Evolutionary conservation across 768 basidiomycete species (phyloP).

Genomic region (Pleurotus tuber-regium): DNA sequence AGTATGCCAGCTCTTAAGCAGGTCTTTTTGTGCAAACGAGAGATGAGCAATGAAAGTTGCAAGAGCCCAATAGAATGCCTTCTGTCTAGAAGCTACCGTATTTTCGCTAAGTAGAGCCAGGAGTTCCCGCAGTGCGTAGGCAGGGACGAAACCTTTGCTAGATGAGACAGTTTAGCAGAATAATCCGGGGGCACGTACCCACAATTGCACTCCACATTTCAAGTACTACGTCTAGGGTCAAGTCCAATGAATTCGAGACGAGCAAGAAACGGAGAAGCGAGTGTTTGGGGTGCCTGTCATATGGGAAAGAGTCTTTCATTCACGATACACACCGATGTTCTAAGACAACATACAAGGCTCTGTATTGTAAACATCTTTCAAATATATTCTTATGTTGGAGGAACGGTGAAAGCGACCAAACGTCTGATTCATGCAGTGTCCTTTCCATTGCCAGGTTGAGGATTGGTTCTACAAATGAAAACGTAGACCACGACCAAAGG

Average conservation of each 20-base stretch:
- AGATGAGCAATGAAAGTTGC: conserved; percentile 60
- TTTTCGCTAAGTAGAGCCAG: conserved; percentile 45
- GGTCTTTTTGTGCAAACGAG: conserved; percentile 65
- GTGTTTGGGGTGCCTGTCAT: conserved; percentile 51
- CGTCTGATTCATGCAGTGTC: conserved; percentile 49
- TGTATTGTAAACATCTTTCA: conserved; percentile 57
- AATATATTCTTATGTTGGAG: conserved; percentile 70
- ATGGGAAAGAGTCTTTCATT: not conserved
- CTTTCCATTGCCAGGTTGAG: conserved; percentile 47
- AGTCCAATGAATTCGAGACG: conserved; percentile 65
- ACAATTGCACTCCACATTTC: conserved; percentile 60
- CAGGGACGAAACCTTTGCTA: conserved; percentile 56
- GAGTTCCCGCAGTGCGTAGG: conserved; percentile 64
- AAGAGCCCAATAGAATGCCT: conserved; percentile 58
- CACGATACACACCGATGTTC: not conserved
- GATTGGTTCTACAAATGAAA: conserved; percentile 64
- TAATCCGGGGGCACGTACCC: conserved; percentile 28
- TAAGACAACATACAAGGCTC: conserved; percentile 29
- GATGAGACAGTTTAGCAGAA: conserved; percentile 1
- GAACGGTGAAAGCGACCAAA: conserved; percentile 67
- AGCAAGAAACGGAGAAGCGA: conserved; percentile 62
- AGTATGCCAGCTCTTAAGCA: conserved; percentile 65
- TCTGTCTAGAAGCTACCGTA: conserved; percentile 36
- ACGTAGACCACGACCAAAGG: conserved; percentile 64
- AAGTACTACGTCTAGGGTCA: conserved; percentile 56